Evolutionary conservation across 176 grass and related monocot species (phyloP), one percentile per base, ranked within the genome.

Genomic region (Avena atlantica): DNA sequence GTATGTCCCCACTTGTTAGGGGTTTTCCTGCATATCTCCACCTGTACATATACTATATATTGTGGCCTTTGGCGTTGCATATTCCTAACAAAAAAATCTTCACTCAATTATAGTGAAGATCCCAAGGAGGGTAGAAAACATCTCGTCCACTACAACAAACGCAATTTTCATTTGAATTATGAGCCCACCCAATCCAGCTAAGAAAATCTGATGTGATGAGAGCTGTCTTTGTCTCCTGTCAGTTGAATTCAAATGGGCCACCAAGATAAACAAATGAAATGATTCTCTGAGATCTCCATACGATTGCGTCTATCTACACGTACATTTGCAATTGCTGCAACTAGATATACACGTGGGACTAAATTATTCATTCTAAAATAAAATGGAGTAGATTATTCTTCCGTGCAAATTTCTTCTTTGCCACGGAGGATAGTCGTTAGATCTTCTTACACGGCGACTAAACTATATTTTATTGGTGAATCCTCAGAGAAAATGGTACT

Each of bases 111-210:
- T 31, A 31, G 31, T 1, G 2, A 31, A 31, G 31, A 31, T 31
- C 3, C 31, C 31, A 7, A 27, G 66, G 47, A 50, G 45, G 21
- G 13, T 74, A 9, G 56, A 58, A 67, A 74, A 36, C 42, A 66
- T 87, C 19, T 2, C 80, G 85, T 84, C 81, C 81, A 20, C 70
- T 13, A 37, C 50, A 51, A 9, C 80, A 59, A 2, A 50, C 70
- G 70, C 75, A 42, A 80, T 17, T 49, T 49, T 47, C 2, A 11
- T 73, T 48, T 51, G 14, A 73, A 74, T 83, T 25, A 74, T 58
- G 64, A 55, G 27, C 29, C 29, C 42, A 45, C 12, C 66, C 17
- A 23, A 12, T 20, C n/a, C 50, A 80, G 67, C 37, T 68, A 52
- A 63, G 29, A 78, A 34, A 53, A 37, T 29, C 1, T 19, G 13